Conservation (phyloP, 371 early-diverging fungal genomes). For the Gilbertella persicaria region DNA sequence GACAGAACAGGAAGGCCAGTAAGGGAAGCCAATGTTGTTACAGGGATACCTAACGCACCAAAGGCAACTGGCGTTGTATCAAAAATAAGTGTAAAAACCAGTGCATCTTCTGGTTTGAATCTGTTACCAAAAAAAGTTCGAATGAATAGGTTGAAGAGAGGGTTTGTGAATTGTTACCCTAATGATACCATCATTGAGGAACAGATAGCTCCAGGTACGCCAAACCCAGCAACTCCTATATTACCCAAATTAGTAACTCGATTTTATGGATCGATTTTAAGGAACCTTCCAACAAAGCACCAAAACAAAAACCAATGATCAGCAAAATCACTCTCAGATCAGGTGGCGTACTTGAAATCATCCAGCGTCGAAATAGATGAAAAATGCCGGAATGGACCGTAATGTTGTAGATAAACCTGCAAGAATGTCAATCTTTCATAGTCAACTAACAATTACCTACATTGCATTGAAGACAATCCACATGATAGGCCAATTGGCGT, state of each 20-base stretch:
- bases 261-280: background rate
- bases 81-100: constrained; percentile 21
- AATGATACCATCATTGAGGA: constrained; percentile 47
- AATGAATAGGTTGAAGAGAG: background rate
- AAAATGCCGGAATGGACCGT: constrained; percentile 43
- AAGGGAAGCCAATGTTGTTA: constrained; percentile 36
- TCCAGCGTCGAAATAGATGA: constrained; percentile 47
- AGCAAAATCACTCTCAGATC: constrained; percentile 41
- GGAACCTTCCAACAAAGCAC: constrained; percentile 43
- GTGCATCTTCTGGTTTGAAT: constrained; percentile 28
- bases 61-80: constrained; percentile 20
- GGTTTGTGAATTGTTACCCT: constrained; percentile 23
- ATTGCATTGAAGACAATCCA: constrained; percentile 51
- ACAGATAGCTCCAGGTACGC: constrained; percentile 51
- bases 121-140: background rate
- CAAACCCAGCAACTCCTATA: constrained; percentile 45
- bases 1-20: constrained; percentile 32
- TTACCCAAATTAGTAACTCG: background rate
- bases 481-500: constrained; percentile 54
- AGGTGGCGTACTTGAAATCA: constrained; percentile 40
- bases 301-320: constrained; percentile 42
- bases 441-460: constrained; percentile 11
- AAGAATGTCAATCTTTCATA: background rate
- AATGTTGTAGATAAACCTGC: constrained; percentile 42
- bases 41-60: constrained; percentile 15